These are phyloP conservation scores for Orbilia quercus DNA, from an alignment of 2,329 filamentous ascomycete species.

Conservation along the genomic window DNA sequence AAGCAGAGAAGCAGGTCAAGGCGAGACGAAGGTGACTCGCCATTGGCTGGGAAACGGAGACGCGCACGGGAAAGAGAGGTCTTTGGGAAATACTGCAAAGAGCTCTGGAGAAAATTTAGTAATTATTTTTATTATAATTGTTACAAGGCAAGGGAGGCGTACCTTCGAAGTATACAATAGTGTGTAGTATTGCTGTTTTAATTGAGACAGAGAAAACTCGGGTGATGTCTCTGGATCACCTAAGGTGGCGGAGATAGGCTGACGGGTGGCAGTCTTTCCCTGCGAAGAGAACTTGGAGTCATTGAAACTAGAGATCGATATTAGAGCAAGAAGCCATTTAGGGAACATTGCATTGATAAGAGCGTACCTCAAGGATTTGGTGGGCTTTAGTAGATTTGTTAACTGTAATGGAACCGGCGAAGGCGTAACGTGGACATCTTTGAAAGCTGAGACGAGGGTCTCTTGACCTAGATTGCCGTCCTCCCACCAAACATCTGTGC, in stretches of 20 bases:
- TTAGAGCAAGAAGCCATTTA: slow-evolving; percentile 9
- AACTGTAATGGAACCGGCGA: slow-evolving; percentile 21
- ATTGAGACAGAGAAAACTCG: slow-evolving; percentile 27
- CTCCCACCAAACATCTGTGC: slow-evolving; percentile 39
- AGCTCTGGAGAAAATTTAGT: slow-evolving; percentile 29
- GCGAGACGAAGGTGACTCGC: slow-evolving; percentile 28
- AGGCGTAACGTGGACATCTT: slow-evolving; percentile 14
- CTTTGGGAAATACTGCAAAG: slow-evolving; percentile 48
- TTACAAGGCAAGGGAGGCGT: not conserved
- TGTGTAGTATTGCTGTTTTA: slow-evolving; percentile 53
- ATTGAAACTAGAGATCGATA: slow-evolving; percentile 11
- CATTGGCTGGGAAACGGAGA: slow-evolving; percentile 31
- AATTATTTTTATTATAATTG: not conserved
- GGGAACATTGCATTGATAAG: not conserved
- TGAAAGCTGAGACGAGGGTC: slow-evolving; percentile 30
- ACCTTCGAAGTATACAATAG: slow-evolving; percentile 51
- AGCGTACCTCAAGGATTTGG: slow-evolving; percentile 33
- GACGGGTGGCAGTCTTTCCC: slow-evolving; percentile 1
- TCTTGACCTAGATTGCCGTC: slow-evolving; percentile 7
- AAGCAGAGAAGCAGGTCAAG: slow-evolving; percentile 54
- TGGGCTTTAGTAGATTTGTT: slow-evolving; percentile 22
- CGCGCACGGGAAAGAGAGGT: slow-evolving; percentile 42
- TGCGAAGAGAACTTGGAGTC: slow-evolving; percentile 20
- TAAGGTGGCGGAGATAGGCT: not conserved
- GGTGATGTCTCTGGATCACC: slow-evolving; percentile 10